phyloP scores from a whole-genome alignment of 129 eudicot species.

The Centrapalus pauciflorus region DNA sequence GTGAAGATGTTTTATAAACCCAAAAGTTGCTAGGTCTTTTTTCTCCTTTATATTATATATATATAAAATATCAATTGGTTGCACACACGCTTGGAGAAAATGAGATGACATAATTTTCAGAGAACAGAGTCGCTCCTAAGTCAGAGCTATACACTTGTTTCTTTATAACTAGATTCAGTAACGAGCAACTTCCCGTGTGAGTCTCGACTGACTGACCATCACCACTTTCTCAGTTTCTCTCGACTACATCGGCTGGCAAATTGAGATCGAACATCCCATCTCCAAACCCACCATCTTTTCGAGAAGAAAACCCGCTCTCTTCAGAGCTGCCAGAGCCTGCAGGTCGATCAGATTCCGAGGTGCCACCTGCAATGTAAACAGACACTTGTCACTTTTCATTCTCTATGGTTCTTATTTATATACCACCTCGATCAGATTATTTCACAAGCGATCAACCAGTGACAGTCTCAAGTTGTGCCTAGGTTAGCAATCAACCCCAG shows the following conservation, averaged over 20 bases:
- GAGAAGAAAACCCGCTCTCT: constrained; percentile 42
- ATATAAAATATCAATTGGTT: background rate
- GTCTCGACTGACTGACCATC: background rate
- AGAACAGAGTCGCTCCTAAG: constrained; percentile 27
- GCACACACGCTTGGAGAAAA: background rate
- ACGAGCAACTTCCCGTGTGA: constrained; percentile 19
- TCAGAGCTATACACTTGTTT: constrained; percentile 35
- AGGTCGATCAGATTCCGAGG: constrained; percentile 41
- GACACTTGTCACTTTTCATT: background rate
- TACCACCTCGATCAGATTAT: too few species aligned
- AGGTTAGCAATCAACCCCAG: too few species aligned
- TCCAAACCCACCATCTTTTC: constrained; percentile 39
- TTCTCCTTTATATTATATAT: constrained; percentile 16
- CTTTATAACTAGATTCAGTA: constrained; percentile 5
- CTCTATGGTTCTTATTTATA: background rate
- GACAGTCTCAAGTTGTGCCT: too few species aligned
- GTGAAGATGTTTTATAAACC: too few species aligned
- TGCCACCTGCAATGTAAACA: constrained; percentile 32
- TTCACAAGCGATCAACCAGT: too few species aligned
- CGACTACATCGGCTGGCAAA: constrained; percentile 61
- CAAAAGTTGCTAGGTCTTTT: constrained; percentile 14
- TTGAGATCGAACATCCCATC: constrained; percentile 70
- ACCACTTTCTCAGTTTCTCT: constrained; percentile 25
- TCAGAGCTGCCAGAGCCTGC: constrained; percentile 63
- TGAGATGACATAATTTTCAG: constrained; percentile 18